Base-by-base conservation (phyloP, 257 asterid genomes). In the Ehretia macrophylla region DNA sequence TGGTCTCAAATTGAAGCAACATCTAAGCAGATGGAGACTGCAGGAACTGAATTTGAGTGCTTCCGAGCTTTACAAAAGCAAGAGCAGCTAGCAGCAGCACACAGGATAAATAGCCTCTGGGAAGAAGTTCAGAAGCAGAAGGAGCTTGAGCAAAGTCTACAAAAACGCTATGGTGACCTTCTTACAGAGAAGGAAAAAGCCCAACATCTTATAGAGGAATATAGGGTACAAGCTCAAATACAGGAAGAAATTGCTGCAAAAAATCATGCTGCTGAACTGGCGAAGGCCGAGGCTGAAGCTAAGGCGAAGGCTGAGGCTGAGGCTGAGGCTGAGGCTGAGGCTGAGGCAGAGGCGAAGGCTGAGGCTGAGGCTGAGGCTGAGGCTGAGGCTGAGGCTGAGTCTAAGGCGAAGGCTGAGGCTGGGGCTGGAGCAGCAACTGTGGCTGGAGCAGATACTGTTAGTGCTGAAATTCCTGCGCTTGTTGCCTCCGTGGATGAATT, bases 41-140 rank as follows among this genome's bases (percentile, higher is more conserved):
- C 92, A 1, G 95, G 83, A 51, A 89, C 97, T 19, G 99, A 93
- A 70, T 84, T 86, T 0, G 95, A 83, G 72, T 93, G 97, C 71
- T 93, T 89, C 76, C 77, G 68, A 68, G 91, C 88, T 63, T 62
- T 93, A 68, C 95, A 86, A 72, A 81, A 77, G 75, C 96, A 89
- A 82, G 99, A 93, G 65, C 81, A 76, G 18, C 19, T 78, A 57
- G 86, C 96, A 18, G 94, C 96, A 46, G 67, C 94, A 14, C 79
- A 83, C 63, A 80, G 99, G 74, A 81, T 89, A 63, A 77, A 90
- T 67, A 75, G 78, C 63, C 81, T 86, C 18, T 93, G 99, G 99
- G 97, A 93, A 79, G 97, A 93, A 78, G 96, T 83, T 54, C 96
- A 93, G 86, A 93, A 89, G 71, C 99, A 93, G 77, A 93, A 93